Evolutionary conservation across 768 basidiomycete species (phyloP).

Genomic region (Mycena olivaceomarginata): DNA sequence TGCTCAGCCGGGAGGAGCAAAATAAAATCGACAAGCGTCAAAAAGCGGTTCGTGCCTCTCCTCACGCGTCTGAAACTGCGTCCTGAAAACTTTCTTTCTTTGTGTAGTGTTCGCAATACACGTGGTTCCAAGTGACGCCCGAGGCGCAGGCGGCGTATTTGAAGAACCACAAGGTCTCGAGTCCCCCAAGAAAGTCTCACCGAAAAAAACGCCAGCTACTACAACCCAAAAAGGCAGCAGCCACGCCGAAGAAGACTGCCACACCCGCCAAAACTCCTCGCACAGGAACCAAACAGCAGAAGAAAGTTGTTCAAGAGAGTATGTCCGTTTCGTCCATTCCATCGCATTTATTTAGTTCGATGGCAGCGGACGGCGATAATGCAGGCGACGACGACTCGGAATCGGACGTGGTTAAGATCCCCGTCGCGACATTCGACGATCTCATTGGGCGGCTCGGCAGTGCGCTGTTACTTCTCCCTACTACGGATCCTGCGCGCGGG

Average conservation of each 20-base stretch:
- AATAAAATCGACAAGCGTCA: conserved; percentile 22
- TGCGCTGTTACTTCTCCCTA: conserved; percentile 19
- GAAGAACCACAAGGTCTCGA: conserved; percentile 12
- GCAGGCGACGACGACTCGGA: background rate
- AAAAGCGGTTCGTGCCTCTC: conserved; percentile 4
- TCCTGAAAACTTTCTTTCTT: background rate
- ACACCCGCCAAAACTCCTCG: conserved; percentile 1
- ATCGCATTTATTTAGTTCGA: background rate
- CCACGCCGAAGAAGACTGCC: conserved; percentile 9
- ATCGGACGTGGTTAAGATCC: background rate
- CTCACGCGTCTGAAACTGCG: background rate
- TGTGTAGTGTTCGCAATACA: conserved; percentile 33
- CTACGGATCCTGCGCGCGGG: background rate
- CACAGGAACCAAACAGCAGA: background rate
- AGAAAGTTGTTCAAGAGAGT: conserved; percentile 14
- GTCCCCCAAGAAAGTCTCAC: conserved; percentile 5
- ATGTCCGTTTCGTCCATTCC: background rate
- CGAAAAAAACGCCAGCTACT: background rate
- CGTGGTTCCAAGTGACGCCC: conserved; percentile 38
- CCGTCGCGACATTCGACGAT: background rate
- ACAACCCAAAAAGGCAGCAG: background rate
- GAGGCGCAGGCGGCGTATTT: conserved; percentile 39
- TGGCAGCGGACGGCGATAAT: background rate
- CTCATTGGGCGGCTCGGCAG: conserved; percentile 14
- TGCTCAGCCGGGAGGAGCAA: conserved; percentile 19